phyloP scores from a whole-genome alignment of 106 monocot species.

The Dactylorhiza incarnata region DNA sequence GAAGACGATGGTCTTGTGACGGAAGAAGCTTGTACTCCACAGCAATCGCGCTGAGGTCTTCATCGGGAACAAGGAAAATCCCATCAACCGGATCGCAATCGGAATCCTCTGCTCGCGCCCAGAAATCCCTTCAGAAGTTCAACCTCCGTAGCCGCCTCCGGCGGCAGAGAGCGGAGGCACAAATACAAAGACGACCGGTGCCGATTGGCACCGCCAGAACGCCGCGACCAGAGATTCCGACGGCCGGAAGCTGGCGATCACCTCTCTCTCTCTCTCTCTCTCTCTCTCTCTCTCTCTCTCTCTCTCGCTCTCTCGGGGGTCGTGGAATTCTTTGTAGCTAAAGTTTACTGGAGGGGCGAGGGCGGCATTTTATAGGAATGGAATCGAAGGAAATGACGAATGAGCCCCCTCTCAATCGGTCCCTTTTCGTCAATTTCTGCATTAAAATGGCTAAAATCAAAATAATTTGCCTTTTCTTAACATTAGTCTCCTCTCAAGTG shows the following conservation, averaged over 20 bases:
- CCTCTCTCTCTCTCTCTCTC: neutral
- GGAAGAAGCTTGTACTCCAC: constrained; percentile 93
- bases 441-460: no score
- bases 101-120: neutral
- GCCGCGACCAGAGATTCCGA: neutral
- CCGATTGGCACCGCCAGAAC: neutral
- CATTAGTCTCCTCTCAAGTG: no score
- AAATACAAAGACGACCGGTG: neutral
- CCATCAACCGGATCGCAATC: constrained; percentile 22
- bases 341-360: neutral
- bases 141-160: neutral
- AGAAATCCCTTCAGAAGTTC: neutral
- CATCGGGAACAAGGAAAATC: constrained; percentile 83
- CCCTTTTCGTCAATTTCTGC: no score
- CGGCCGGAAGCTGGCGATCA: neutral
- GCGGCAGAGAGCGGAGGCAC: neutral
- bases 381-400: neutral
- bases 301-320: neutral
- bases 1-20: constrained; percentile 62
- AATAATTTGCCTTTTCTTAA: no score
- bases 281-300: neutral
- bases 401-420: neutral
- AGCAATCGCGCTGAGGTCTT: constrained; percentile 66
- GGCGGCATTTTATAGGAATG: neutral
- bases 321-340: neutral